Evolutionary conservation across 2,329 filamentous ascomycete species (phyloP).

Genomic region (Sporothrix curviconia): DNA sequence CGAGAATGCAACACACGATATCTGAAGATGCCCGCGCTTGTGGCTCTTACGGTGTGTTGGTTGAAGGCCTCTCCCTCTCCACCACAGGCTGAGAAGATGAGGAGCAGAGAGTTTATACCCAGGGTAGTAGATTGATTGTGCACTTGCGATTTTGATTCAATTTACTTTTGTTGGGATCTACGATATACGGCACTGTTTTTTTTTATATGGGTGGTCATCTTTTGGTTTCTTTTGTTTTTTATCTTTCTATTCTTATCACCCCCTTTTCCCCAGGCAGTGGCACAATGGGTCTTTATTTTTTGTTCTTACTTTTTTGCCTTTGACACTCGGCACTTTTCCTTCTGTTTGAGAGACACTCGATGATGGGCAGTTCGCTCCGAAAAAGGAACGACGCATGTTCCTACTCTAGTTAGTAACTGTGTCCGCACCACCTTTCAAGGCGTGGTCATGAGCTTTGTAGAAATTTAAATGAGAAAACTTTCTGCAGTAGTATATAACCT

Average conservation of each 20-base stretch:
- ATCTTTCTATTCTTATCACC: background rate
- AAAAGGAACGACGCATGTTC: background rate
- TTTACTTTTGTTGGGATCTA: background rate
- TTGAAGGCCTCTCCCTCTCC: too few relatives aligned
- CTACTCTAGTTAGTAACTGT: too few relatives aligned
- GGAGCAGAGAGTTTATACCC: constrained; percentile 3
- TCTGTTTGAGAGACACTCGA: background rate
- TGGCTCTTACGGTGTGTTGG: background rate
- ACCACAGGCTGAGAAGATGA: too few relatives aligned
- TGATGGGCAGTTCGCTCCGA: background rate
- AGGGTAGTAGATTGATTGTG: background rate
- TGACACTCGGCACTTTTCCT: background rate
- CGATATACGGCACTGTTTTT: constrained; percentile 3
- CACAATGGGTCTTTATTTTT: background rate
- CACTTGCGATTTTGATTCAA: background rate
- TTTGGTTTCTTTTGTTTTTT: background rate
- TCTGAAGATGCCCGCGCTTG: constrained; percentile 26
- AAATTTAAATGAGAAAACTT: background rate
- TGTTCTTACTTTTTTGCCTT: background rate
- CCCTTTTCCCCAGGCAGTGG: background rate
- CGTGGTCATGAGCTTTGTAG: background rate
- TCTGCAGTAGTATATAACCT: background rate
- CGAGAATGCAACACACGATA: constrained; percentile 50
- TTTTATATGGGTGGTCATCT: background rate
- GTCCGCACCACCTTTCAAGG: constrained; percentile 3